These are phyloP conservation scores for Geotrichum fermentans DNA, from an alignment of 1,139 yeast species.

Conservation along the genomic window DNA sequence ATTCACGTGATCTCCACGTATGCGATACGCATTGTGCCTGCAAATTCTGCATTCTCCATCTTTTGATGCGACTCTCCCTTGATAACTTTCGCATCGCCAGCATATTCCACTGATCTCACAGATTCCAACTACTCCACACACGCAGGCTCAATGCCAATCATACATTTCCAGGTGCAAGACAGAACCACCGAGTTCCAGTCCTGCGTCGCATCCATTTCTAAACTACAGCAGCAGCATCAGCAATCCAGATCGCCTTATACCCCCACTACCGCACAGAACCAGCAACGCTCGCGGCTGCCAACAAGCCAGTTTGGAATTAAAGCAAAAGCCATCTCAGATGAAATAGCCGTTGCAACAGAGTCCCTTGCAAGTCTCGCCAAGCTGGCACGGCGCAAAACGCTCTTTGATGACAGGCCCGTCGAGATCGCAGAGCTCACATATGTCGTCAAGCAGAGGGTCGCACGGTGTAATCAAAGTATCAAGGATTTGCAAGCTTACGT, in stretches of 20 bases:
- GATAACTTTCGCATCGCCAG: too few relatives aligned
- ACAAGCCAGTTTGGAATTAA: slow-evolving; percentile 68
- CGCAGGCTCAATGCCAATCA: neutral
- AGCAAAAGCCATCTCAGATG: slow-evolving; percentile 83
- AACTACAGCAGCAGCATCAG: slow-evolving; percentile 38
- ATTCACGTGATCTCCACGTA: too few relatives aligned
- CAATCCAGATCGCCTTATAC: slow-evolving; percentile 32
- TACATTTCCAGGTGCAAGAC: slow-evolving; percentile 50
- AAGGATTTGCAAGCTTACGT: slow-evolving; percentile 57
- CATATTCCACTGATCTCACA: neutral
- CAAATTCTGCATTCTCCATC: too few relatives aligned
- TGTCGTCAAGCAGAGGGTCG: slow-evolving; percentile 88
- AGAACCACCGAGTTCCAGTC: slow-evolving; percentile 83
- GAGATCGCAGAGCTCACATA: slow-evolving; percentile 91
- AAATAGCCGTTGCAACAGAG: slow-evolving; percentile 83
- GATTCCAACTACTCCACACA: neutral
- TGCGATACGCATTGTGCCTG: too few relatives aligned
- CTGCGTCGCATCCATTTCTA: slow-evolving; percentile 67
- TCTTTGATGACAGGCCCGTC: slow-evolving; percentile 89
- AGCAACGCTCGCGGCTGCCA: slow-evolving; percentile 28
- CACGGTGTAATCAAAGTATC: slow-evolving; percentile 73
- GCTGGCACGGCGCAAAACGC: slow-evolving; percentile 83
- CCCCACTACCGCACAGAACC: neutral
- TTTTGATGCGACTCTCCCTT: too few relatives aligned
- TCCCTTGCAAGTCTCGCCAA: slow-evolving; percentile 73